Evolutionary conservation across 2,329 filamentous ascomycete species (phyloP), one percentile per base, ranked within the genome.

Genomic region (Knufia petricola): DNA sequence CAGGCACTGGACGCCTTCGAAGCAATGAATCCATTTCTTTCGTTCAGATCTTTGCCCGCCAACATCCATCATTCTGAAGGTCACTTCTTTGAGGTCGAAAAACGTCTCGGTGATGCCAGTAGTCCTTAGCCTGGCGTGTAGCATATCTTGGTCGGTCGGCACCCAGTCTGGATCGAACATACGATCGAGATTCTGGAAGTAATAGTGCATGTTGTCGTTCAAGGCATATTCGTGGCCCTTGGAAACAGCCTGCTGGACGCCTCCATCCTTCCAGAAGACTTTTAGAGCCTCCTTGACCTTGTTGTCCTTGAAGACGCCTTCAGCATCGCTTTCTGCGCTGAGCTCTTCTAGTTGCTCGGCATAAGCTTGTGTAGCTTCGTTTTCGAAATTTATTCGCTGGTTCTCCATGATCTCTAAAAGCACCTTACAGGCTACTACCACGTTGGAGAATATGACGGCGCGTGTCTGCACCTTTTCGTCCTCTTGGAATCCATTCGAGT

Each of bases 11-110:
- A 95, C 88, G 56, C 92, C 92, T 65, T 95, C 88, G 64, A 95
- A 95, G 63, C 88, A 92, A 66, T 95, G 88, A 55, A 95, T 94
- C 88, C 88, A 95, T 73, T 95, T 95, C 77, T 94, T 94, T 54
- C 88, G 84, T 68, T 95, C 88, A 23, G 88, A 94, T 59, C 88
- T 77, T 65, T 95, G 88, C 50, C 88, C 88, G 64, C 88, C 88
- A 40, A 94, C 88, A 61, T 95, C 88, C 67, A 94, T 94, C 88
- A 96, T 95, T 60, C 88, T 84, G 69, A 95, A 95, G 55, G 88
- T 94, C 60, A 95, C 77, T 61, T 90, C 84, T 52, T 88, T 88
- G 12, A 94, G 77, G 65, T 94, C 87, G 66, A 96, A 96, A 54
- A 90, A 78, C 2, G 89, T 95, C 67, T 96, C 90, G 44, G 87